Evolutionary conservation across 2,329 filamentous ascomycete species (phyloP).

Genomic region (Didymella lethalis): DNA sequence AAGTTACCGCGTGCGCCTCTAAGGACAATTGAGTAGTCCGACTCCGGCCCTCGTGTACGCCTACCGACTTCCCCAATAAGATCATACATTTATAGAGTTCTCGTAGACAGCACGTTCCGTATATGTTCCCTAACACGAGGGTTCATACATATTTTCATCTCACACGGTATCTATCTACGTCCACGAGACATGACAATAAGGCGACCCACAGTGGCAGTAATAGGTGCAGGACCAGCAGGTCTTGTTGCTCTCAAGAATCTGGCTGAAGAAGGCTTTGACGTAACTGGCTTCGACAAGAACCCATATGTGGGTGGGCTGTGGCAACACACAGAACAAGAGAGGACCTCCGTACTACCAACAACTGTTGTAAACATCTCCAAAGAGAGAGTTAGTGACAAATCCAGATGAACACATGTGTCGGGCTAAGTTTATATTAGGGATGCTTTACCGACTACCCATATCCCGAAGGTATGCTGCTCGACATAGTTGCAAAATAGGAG

Average conservation of each 20-base stretch:
- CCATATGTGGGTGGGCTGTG: slow-evolving; percentile 34
- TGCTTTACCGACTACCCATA: slow-evolving; percentile 37
- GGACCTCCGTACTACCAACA: slow-evolving; percentile 31
- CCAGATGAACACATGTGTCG: neutral
- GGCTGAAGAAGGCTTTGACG: slow-evolving; percentile 30
- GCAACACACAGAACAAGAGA: slow-evolving; percentile 32
- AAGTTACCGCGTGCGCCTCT: neutral
- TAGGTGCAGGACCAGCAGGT: slow-evolving; percentile 6
- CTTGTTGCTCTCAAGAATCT: slow-evolving; percentile 24
- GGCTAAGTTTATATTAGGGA: slow-evolving; percentile 9
- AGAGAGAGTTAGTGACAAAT: slow-evolving; percentile 20
- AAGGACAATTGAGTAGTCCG: neutral
- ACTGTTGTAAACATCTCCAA: slow-evolving; percentile 35
- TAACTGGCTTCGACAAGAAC: slow-evolving; percentile 32
- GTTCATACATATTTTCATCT: neutral
- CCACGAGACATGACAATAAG: neutral
- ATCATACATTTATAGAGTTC: neutral
- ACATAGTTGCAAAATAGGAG: neutral
- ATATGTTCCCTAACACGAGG: no score
- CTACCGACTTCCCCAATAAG: neutral
- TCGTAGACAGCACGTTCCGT: neutral
- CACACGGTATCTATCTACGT: neutral
- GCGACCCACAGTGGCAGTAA: slow-evolving; percentile 6
- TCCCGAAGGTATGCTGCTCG: slow-evolving; percentile 18
- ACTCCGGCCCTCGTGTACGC: neutral